Base-by-base conservation (phyloP, 164 flowering plant species). In the Saururus chinensis region DNA sequence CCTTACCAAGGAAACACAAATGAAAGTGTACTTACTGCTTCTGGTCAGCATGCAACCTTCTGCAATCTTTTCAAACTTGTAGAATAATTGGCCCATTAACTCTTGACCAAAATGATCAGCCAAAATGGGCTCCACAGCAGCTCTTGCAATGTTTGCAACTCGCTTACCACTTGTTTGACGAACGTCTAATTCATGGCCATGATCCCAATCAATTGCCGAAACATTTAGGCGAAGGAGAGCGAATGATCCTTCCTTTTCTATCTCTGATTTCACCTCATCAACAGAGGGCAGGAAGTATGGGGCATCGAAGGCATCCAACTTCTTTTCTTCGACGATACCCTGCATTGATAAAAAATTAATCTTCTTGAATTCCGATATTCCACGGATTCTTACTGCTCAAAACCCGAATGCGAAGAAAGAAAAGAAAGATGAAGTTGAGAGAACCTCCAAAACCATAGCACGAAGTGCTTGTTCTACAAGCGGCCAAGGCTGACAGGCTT, bases 211-310 rank as follows among this genome's bases (percentile, higher is more conserved):
- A 7, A 80, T 51, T 51, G 78, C 75, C 51, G 71, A 60, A 0
- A 41, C 40, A 51, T 80, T 75, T 0, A 77, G 37, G 1, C 71
- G 66, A 42, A 71, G 70, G 1, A 80, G 41, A 8, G 12, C 19
- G 42, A 84, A 84, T 0, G 86, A 84, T 10, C 84, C 84, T 64
- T 80, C 80, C 24, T 60, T 73, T 48, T 80, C 49, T n/a, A 79
- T 61, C 64, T 60, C 80, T 19, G 17, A 0, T 40, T 58, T 59
- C 20, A 84, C 0, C 60, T 84, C 89, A 20, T 76, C 86, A 0
- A 60, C 11, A 41, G 75, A 68, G 24, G 89, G 81, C 2, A 78
- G 73, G 48, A 81, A 84, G 72, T 68, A 81, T 0, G 89, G 86
- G 0, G 68, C 73, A 52, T 82, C 74, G 68, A 82, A 80, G 0